A percentile compares a stretch with the other conserved stretches of the same genome.
Conservation (phyloP, 75 land plant species). For the Sequoia sempervirens region DNA sequence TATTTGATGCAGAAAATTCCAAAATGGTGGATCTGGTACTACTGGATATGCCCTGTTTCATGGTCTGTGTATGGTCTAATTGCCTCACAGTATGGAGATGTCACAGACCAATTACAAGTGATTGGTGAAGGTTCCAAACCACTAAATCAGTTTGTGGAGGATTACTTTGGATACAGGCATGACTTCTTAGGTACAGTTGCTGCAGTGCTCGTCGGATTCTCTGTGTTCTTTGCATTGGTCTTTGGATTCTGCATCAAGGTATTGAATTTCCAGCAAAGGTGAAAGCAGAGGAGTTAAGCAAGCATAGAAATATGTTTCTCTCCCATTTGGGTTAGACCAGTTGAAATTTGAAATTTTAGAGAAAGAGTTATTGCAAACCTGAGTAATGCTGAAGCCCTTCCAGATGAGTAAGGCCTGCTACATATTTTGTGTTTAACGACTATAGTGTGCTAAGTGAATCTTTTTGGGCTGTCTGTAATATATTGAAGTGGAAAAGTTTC, state of each 20-base stretch:
- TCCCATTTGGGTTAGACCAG: too few relatives aligned
- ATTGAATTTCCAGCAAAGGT: too few relatives aligned
- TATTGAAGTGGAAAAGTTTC: too few relatives aligned
- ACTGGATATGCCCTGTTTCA: conserved; percentile 83
- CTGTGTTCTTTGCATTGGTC: conserved; percentile 69
- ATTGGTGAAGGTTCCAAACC: conserved; percentile 18
- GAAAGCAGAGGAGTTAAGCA: too few relatives aligned
- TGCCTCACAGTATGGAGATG: conserved; percentile 70
- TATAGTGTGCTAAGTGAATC: too few relatives aligned
- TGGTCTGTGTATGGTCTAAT: conserved; percentile 92
- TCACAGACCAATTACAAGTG: conserved; percentile 30
- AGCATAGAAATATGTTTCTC: too few relatives aligned
- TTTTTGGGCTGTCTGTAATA: too few relatives aligned
- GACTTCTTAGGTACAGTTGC: conserved; percentile 66
- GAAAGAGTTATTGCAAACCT: too few relatives aligned
- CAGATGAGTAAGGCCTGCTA: conserved; percentile 12
- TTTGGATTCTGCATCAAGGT: conserved; percentile 38
- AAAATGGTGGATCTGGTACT: conserved; percentile 97
- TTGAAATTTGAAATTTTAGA: too few relatives aligned
- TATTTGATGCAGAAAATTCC: conserved; percentile 71
- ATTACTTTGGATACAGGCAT: conserved; percentile 54
- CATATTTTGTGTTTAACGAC: too few relatives aligned
- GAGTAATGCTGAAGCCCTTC: too few relatives aligned
- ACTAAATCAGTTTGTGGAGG: conserved; percentile 41
- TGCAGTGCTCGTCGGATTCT: conserved; percentile 61